Evolutionary conservation across 78 protist genomes (phyloP), one percentile per base, ranked within the genome.

Genomic region (Speleostelium caveatum): DNA sequence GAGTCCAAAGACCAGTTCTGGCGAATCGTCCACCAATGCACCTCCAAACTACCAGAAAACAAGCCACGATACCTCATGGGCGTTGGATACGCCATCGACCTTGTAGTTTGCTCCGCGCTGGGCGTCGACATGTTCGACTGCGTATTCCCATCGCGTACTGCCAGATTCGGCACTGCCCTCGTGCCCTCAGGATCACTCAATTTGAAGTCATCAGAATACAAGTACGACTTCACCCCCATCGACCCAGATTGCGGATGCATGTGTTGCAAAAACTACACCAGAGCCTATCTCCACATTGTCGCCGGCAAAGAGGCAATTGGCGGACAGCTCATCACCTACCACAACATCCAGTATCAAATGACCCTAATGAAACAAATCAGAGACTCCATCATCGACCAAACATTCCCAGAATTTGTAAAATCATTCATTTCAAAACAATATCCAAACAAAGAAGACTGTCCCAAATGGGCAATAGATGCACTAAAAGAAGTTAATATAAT

Each of bases 91-190:
- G 96, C 99, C 16, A 30, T 94, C 19, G 99, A 98, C 73, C 58
- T 99, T 30, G 96, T 99, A 16, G 98, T 97, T 24, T 97, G 99
- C 28, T 63, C 73, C 2, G 98, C 98, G 7, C 85, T 99, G 55
- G 99, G 99, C 28, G 98, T 95, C 5, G 99, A 99, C 74, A 95
- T 95, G 98, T 99, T 98, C 86, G 99, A 99, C 69, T 99, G 99
- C 39, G 99, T 99, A 33, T 99, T 90, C 51, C 99, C 99, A 22
- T 96, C 96, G 0, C 55, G 98, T 16, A 97, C 98, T 0, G 98
- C 98, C 8, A 77, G 98, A 22, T 97, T 97, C n/a, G 98, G 98
- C 2, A 75, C 95, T 4, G 98, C 98, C 3, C 36, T 97, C n/a
- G 91, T 90, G 2, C 21, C 67, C 7, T 94, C 96, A 17, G 90